A percentile compares a stretch with the other conserved stretches of the same genome.
phyloP scores from a whole-genome alignment of 768 basidiomycete genomes.

The Calocera viscosa region DNA sequence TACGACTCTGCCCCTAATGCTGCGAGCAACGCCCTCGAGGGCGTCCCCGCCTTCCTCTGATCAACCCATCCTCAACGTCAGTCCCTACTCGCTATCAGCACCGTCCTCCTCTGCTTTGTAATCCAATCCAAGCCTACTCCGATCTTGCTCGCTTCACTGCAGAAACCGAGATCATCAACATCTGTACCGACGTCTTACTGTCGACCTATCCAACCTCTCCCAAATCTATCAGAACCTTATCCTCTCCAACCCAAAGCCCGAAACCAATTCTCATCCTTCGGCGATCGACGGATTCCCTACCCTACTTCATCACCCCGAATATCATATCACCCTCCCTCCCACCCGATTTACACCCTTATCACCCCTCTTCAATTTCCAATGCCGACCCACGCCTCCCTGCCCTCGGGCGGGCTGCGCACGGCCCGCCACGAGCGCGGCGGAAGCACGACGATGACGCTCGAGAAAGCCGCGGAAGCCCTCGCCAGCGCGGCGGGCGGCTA shows the following conservation, averaged over 20 bases:
- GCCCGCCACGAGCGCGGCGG: constrained; percentile 3
- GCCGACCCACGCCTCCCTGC: not conserved
- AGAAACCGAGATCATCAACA: not conserved
- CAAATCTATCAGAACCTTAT: not conserved
- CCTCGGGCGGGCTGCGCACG: not conserved
- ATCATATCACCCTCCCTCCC: not conserved
- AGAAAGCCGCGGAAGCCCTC: not conserved
- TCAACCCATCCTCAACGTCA: not conserved
- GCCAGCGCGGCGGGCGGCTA: not conserved
- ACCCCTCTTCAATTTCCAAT: not conserved
- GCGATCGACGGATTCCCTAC: no score
- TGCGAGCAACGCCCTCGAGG: not conserved
- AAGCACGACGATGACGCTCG: not conserved
- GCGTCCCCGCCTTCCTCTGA: not conserved
- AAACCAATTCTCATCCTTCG: not conserved
- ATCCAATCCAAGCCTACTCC: not conserved
- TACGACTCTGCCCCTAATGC: not conserved
- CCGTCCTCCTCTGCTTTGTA: not conserved
- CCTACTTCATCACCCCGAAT: not conserved
- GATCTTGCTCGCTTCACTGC: not conserved
- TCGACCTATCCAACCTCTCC: not conserved
- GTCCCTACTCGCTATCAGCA: not conserved
- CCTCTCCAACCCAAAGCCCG: not conserved
- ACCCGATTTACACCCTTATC: not conserved
- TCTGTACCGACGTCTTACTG: not conserved